Evolutionary conservation across 177 flowering plant species (phyloP), one percentile per base, ranked within the genome.

Genomic region (Vitis hybrid): DNA sequence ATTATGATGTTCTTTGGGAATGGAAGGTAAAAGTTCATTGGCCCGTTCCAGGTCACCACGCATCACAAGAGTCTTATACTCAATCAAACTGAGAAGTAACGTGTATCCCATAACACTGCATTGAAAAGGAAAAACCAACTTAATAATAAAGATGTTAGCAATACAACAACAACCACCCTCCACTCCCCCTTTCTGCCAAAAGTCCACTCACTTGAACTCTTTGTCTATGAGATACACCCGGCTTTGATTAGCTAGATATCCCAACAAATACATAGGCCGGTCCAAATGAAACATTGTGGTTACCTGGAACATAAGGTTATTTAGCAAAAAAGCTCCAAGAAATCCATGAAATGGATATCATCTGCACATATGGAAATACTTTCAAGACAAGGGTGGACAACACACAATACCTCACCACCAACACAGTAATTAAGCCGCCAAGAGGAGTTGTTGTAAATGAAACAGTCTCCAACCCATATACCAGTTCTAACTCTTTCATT

Each of bases 281-380:
- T 94, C 99, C 85, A 94, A 79, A 73, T 94, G 99, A 79, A 83
- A 94, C 98, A 94, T 94, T 8, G 98, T 94, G 61, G 98, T 93
- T n/a, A 94, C 97, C 98, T 94, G 72, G 52, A 82, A 72, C 17
- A 65, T 32, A 10, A 60, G 1, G 58, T 52, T 32, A 70, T 23
- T 39, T 17, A 56, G 11, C 62, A 72, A 71, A 11, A 71, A 57
- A 39, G 23, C 51, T n/a, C 51, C 45, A 62, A 3, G 32, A 6
- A 60, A 69, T 56, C 10, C 21, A 50, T 57, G 51, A 58, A 60
- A 18, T 23, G 18, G 49, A 56, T 7, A 34, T 21, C 6, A 62
- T 66, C 2, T 57, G 54, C 62, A 66, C 3, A 18, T 54, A 65
- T 26, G 2, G 12, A 62, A 70, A 15, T n/a, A 3, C 30, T 17